These are phyloP conservation scores for Cercospora zeae-maydis DNA, from an alignment of 2,329 filamentous ascomycete species.

Conservation along the genomic window DNA sequence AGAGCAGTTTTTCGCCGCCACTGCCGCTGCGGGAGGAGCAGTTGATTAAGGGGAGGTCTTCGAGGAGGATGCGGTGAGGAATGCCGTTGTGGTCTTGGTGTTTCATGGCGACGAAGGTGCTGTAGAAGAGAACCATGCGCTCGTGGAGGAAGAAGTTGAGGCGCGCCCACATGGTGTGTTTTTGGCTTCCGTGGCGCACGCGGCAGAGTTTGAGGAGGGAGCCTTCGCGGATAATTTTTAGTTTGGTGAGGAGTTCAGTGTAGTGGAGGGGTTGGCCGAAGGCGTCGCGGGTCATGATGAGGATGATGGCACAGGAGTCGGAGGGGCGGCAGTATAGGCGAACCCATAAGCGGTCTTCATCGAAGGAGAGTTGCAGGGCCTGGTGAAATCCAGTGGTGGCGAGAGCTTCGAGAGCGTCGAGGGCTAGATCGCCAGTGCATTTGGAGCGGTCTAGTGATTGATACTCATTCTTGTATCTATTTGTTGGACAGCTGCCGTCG, in stretches of 20 bases:
- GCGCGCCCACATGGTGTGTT: constrained; percentile 48
- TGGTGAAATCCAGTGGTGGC: constrained; percentile 41
- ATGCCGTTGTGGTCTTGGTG: constrained; percentile 48
- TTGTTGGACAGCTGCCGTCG: constrained; percentile 41
- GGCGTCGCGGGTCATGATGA: constrained; percentile 48
- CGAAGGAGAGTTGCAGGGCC: constrained; percentile 46
- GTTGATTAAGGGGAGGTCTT: constrained; percentile 48
- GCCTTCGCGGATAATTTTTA: constrained; percentile 42
- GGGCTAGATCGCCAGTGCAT: constrained; percentile 25
- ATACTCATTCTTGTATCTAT: constrained; percentile 35
- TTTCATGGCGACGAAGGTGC: constrained; percentile 56
- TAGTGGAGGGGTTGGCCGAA: constrained; percentile 42
- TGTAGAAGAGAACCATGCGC: constrained; percentile 57
- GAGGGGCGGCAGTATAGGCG: constrained; percentile 46
- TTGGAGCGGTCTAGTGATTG: constrained; percentile 22
- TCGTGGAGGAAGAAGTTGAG: constrained; percentile 56
- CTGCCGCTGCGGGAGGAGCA: no score
- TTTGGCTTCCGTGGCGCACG: constrained; percentile 18
- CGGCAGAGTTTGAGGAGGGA: constrained; percentile 41
- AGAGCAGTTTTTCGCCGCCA: constrained; percentile 45
- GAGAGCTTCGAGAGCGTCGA: constrained; percentile 24
- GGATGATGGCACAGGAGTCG: constrained; percentile 53
- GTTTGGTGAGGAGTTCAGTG: constrained; percentile 51
- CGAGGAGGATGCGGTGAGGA: constrained; percentile 38
- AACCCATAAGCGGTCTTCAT: constrained; percentile 41